A percentile compares a stretch with the other conserved stretches of the same genome.
These are phyloP conservation scores for Leptographium galeiforme DNA, from an alignment of 2,329 filamentous ascomycete genomes.

Conservation along the genomic window DNA sequence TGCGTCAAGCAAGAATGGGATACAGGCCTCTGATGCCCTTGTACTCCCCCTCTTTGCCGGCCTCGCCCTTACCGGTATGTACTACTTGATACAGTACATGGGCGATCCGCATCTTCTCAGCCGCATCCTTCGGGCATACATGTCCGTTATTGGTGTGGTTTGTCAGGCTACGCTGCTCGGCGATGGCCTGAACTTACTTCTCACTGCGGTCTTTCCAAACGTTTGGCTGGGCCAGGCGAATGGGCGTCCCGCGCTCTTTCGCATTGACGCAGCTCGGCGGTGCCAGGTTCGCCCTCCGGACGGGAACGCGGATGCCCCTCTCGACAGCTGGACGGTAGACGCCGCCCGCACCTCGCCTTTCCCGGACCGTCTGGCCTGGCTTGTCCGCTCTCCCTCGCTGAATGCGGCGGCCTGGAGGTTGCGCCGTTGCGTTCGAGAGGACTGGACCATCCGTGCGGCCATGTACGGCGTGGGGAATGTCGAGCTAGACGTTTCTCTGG, in stretches of 20 bases:
- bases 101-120: slow-evolving; percentile 71
- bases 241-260: slow-evolving; percentile 19
- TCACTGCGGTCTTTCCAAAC: slow-evolving; percentile 59
- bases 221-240: slow-evolving; percentile 36
- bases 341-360: slow-evolving; percentile 23
- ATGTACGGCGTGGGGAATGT: slow-evolving; percentile 37
- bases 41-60: slow-evolving; percentile 72
- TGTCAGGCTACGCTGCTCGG: slow-evolving; percentile 60
- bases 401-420: slow-evolving; percentile 31
- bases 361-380: slow-evolving; percentile 22
- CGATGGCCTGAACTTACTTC: slow-evolving; percentile 52
- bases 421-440: slow-evolving; percentile 33
- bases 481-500: slow-evolving; percentile 36
- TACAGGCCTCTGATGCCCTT: slow-evolving; percentile 68
- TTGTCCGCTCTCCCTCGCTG: slow-evolving; percentile 13
- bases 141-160: slow-evolving; percentile 65
- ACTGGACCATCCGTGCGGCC: slow-evolving; percentile 36
- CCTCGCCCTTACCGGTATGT: slow-evolving; percentile 55
- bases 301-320: background rate
- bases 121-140: slow-evolving; percentile 71
- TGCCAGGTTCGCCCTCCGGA: slow-evolving; percentile 19
- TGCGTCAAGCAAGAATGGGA: slow-evolving; percentile 28
- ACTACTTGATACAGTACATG: slow-evolving; percentile 81
- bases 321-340: slow-evolving; percentile 14
- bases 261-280: slow-evolving; percentile 27